Evolutionary conservation across 208 protist species (phyloP).

Genomic region (Leishmania amazonensis): DNA sequence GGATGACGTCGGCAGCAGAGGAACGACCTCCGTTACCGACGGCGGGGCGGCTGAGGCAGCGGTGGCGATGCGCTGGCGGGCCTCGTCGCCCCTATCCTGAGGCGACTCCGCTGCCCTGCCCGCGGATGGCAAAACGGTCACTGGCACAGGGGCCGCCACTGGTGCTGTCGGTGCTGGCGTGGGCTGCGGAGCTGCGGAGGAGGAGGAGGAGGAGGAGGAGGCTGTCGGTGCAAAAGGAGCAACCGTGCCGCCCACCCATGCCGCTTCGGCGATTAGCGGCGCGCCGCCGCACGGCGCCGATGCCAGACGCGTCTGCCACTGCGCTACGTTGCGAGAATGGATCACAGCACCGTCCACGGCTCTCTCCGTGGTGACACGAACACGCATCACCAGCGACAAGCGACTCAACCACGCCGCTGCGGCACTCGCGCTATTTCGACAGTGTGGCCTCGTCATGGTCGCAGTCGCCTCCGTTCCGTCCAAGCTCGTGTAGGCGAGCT

Average conservation of each 20-base stretch:
- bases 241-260: neutral
- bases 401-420: constrained; percentile 20
- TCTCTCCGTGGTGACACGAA: constrained; percentile 5
- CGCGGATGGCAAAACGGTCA: neutral
- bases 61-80: neutral
- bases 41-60: neutral
- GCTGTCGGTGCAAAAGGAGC: neutral
- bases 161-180: neutral
- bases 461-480: neutral
- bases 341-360: neutral
- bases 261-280: neutral
- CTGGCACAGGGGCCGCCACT: constrained; percentile 5
- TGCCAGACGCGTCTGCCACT: constrained; percentile 24
- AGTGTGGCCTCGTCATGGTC: too few species aligned
- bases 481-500: neutral
- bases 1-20: constrained; percentile 8
- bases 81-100: neutral
- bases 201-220: neutral
- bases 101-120: neutral
- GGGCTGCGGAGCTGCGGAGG: neutral
- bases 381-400: constrained; percentile 14
- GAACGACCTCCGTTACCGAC: neutral
- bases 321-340: constrained; percentile 3
- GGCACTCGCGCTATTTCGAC: neutral
- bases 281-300: constrained; percentile 7